Evolutionary conservation across 805 yeast genomes (phyloP).

Genomic region (Lipomyces spencermartinsiae): DNA sequence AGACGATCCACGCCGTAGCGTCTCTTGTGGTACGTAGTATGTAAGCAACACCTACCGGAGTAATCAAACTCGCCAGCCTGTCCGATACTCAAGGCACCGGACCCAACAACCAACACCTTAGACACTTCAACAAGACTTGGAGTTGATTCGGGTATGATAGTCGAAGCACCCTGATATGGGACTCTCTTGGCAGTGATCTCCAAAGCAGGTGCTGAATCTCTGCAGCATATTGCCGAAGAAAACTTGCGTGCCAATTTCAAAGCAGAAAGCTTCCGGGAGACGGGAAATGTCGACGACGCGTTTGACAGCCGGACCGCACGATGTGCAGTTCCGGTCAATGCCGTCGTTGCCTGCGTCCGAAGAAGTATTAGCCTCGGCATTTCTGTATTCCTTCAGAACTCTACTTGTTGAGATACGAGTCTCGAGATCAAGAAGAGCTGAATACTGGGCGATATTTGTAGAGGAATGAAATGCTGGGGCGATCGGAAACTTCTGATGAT

Average conservation of each 20-base stretch:
- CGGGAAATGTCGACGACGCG: not conserved
- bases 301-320: not conserved
- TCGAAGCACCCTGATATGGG: constrained; percentile 36
- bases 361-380: constrained; percentile 10
- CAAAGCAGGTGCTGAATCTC: constrained; percentile 13
- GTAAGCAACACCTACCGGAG: constrained; percentile 69
- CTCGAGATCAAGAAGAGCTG: not conserved
- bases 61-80: constrained; percentile 99
- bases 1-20: not conserved
- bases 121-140: constrained; percentile 72
- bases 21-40: not conserved
- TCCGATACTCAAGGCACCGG: constrained; percentile 98
- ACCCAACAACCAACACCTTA: constrained; percentile 90
- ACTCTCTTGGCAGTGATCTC: constrained; percentile 24
- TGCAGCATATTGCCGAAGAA: not conserved
- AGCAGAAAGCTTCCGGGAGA: not conserved
- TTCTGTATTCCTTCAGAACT: not conserved
- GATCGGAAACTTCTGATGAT: not conserved
- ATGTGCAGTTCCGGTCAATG: not conserved
- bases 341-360: constrained; percentile 6
- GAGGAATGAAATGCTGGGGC: not conserved
- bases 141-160: constrained; percentile 23
- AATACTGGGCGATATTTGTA: not conserved
- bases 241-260: constrained; percentile 15
- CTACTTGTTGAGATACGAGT: not conserved